Base-by-base conservation (phyloP, 2,329 filamentous ascomycete genomes). In the Ascochyta viciae-villosae region DNA sequence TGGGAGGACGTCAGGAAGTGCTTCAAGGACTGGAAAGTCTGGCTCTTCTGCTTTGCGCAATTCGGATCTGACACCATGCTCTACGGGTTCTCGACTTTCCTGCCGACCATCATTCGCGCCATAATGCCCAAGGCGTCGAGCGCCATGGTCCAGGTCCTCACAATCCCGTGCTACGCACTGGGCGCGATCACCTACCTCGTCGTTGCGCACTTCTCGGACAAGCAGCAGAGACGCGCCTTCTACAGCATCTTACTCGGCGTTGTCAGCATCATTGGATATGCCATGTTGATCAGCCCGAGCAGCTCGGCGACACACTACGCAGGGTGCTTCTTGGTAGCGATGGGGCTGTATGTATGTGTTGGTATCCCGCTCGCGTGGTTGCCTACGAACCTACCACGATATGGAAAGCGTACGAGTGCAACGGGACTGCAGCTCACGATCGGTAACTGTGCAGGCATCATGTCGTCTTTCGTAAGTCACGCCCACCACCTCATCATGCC, bases 31-130 rank as follows among this genome's bases (percentile, higher is more conserved):
- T 92, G 89, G 89, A 92, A 89, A 71, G 85, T 91, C 23, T 91
- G 87, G 81, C 76, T 82, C 1, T 92, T 92, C 70, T 87, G 83
- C 60, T 73, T 86, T 34, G 88, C 81, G 5, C 88, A 91, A 71
- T 92, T 92, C 68, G 88, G 89, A 4, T 82, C 83, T 15, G 89
- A 92, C 66, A 90, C 87, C 1, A 89, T 92, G 85, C 80, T 93
- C 0, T 93, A 93, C 67, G 89, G 89, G 4, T 92, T 87, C 73
- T 89, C 86, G 45, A 92, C 89, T 0, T 93, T 93, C 69, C 76
- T 94, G 40, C 90, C 90, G 0, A 92, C 89, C 4, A 93, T 94
- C 62, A 91, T 94, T 72, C 80, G 85, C 38, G 86, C 83, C 4
- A 83, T 93, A 47, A 87, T 89, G 3, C 76, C 78, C 1, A 71